Percentiles rank a stretch among this genome's conserved stretches.
Conservation (phyloP, 306 rosid genomes). For the Inga laurina region DNA sequence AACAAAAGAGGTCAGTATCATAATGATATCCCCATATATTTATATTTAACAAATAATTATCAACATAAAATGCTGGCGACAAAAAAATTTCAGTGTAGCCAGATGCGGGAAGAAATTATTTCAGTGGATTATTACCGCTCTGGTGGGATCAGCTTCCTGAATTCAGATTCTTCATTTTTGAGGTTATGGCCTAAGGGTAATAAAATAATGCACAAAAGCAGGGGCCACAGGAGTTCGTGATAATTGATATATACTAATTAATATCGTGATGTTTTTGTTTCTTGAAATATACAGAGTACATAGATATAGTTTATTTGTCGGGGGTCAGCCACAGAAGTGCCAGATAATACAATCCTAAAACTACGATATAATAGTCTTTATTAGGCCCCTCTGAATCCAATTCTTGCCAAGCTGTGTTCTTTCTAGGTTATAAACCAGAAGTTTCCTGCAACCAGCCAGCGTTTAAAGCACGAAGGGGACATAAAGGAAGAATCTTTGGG, state of each 20-base stretch:
- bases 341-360: background rate
- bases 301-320: background rate
- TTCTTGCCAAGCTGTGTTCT: background rate
- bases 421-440: background rate
- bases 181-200: background rate
- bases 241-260: background rate
- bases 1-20: background rate
- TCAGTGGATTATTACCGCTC: background rate
- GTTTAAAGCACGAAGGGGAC: background rate
- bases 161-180: background rate
- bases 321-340: background rate
- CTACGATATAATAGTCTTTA: background rate
- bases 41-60: too few species aligned
- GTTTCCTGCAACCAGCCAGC: background rate
- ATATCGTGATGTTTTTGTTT: background rate
- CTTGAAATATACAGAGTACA: background rate
- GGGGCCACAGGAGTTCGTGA: background rate
- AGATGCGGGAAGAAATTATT: background rate
- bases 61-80: background rate
- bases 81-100: background rate
- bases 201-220: background rate
- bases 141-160: background rate
- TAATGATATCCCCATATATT: background rate
- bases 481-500: background rate
- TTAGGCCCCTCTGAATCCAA: background rate